Evolutionary conservation across 2,329 filamentous ascomycete species (phyloP).

Genomic region (Thielaviopsis euricoi): DNA sequence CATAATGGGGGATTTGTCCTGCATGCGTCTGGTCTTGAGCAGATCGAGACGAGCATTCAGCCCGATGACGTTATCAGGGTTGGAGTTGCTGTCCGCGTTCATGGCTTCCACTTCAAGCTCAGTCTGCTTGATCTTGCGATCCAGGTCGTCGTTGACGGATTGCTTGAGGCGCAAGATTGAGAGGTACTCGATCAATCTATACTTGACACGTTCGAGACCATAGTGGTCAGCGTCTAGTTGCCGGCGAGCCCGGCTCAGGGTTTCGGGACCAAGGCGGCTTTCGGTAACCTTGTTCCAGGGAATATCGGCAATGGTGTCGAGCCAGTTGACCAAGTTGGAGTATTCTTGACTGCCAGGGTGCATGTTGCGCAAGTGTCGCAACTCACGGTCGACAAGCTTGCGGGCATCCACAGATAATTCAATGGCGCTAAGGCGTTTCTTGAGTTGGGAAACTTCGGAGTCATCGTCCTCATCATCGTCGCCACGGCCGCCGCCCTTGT

Average conservation of each 20-base stretch:
- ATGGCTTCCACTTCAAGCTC: slow-evolving; percentile 32
- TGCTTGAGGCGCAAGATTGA: slow-evolving; percentile 95
- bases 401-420: slow-evolving; percentile 68
- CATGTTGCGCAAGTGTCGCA: slow-evolving; percentile 85
- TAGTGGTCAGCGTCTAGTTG: slow-evolving; percentile 96
- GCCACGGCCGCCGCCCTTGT: slow-evolving; percentile 20
- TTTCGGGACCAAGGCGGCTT: slow-evolving; percentile 70
- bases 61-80: slow-evolving; percentile 18
- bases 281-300: slow-evolving; percentile 78
- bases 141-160: slow-evolving; percentile 66
- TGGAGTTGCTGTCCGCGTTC: slow-evolving; percentile 24
- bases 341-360: slow-evolving; percentile 92
- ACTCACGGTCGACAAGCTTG: slow-evolving; percentile 79
- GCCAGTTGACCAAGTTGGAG: slow-evolving; percentile 79
- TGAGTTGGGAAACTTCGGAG: slow-evolving; percentile 81
- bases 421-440: slow-evolving; percentile 71
- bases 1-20: slow-evolving; percentile 91
- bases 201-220: slow-evolving; percentile 92
- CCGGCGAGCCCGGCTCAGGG: slow-evolving; percentile 61
- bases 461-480: slow-evolving; percentile 57
- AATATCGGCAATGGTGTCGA: slow-evolving; percentile 86
- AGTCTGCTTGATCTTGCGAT: slow-evolving; percentile 56
- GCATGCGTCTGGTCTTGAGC: slow-evolving; percentile 65
- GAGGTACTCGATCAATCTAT: slow-evolving; percentile 83
- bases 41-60: slow-evolving; percentile 51